A percentile compares a stretch with the other conserved stretches of the same genome.
phyloP scores from a whole-genome alignment of 176 grass and related monocot genomes.

The Thinopyrum elongatum region DNA sequence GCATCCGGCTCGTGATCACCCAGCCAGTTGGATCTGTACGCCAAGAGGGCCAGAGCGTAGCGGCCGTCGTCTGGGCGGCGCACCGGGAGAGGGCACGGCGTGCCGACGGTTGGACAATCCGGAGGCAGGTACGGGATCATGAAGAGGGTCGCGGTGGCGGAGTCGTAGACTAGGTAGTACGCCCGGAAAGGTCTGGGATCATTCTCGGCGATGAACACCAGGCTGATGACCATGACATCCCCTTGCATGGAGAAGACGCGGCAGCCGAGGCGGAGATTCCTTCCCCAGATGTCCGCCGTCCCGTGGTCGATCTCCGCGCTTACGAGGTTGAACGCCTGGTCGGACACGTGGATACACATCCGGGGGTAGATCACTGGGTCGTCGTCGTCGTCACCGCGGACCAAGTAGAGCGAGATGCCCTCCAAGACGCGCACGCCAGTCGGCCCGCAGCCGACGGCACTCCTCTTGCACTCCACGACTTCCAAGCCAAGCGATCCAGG shows the following conservation, averaged over 20 bases:
- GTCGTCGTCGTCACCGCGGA: not conserved
- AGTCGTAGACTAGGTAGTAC: constrained; percentile 21
- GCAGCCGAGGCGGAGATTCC: not conserved
- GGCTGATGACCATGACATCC: not conserved
- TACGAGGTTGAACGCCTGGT: not conserved
- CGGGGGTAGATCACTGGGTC: not conserved
- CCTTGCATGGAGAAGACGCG: not conserved
- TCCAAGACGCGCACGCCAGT: not conserved
- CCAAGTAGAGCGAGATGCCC: not conserved
- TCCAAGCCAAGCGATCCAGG: not conserved
- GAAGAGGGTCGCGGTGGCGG: not conserved
- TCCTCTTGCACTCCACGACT: not conserved
- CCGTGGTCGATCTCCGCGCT: not conserved
- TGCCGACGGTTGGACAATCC: not conserved
- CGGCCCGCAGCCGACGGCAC: not conserved
- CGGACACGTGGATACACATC: not conserved
- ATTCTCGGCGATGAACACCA: not conserved
- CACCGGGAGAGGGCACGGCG: not conserved
- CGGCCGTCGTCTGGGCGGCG: not conserved
- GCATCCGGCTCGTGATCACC: not conserved
- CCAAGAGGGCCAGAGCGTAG: not conserved
- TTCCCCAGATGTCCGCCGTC: fast-evolving
- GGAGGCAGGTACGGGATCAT: not conserved
- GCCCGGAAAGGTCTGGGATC: not conserved
- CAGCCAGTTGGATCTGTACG: too few relatives aligned